A percentile compares a stretch with the other conserved stretches of the same genome.
phyloP scores from a whole-genome alignment of 2,329 filamentous ascomycete genomes.

The Canariomyces notabilis region DNA sequence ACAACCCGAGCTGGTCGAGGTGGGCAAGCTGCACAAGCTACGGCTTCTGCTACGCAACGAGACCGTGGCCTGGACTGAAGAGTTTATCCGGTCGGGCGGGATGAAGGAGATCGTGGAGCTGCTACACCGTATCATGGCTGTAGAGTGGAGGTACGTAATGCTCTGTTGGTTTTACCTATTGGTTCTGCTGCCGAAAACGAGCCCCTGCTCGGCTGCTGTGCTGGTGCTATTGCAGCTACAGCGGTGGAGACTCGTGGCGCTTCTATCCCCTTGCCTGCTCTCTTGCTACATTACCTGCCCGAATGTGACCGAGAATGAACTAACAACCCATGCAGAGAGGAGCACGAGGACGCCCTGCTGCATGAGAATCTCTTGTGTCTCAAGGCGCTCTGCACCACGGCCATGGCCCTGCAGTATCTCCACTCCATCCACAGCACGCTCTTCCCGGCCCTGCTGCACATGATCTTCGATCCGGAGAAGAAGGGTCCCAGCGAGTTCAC shows the following conservation, averaged over 20 bases:
- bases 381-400: constrained; percentile 91
- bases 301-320: constrained; percentile 18
- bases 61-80: constrained; percentile 91
- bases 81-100: constrained; percentile 81
- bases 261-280: constrained; percentile 1
- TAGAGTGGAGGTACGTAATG: constrained; percentile 80
- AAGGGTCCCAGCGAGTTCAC: constrained; percentile 97
- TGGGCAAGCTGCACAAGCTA: constrained; percentile 93
- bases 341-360: constrained; percentile 88
- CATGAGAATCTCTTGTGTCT: constrained; percentile 90
- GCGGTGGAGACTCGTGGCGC: background rate
- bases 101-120: constrained; percentile 88
- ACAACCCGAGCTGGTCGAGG: constrained; percentile 78
- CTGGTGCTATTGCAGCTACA: constrained; percentile 2
- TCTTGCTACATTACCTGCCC: too few species aligned
- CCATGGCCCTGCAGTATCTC: constrained; percentile 75
- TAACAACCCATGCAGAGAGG: constrained; percentile 60
- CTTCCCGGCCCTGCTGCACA: constrained; percentile 78
- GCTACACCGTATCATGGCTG: constrained; percentile 84
- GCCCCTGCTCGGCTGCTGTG: constrained; percentile 4
- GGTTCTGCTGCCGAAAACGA: constrained; percentile 4
- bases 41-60: constrained; percentile 86
- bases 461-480: constrained; percentile 97
- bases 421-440: constrained; percentile 72
- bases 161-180: constrained; percentile 1